Evolutionary conservation across 345 rosid species (phyloP), one percentile per base, ranked within the genome.

Genomic region (Firmiana major): DNA sequence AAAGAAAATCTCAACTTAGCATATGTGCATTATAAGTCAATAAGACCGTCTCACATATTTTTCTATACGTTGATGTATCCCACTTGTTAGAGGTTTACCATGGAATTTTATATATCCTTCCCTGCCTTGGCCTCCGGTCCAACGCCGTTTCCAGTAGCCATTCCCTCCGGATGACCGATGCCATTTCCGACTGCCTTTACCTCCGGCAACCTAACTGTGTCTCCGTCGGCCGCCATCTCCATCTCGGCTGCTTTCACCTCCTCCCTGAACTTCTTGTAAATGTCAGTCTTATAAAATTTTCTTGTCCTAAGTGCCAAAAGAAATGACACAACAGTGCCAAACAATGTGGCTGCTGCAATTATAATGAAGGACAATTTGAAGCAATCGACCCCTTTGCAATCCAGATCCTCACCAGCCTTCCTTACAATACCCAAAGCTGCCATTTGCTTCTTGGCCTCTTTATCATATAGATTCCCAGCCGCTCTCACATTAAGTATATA

Each of bases 231-330:
- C 19, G 45, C 9, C 60, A 87, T 83, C 57, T 89, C 86, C 2
- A 22, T 73, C 81, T 84, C 90, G 0, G 81, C 84, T 6, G 79
- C 81, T 49, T 75, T 66, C 7, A 82, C 88, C 24, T 79, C 85
- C 67, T 89, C 88, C 69, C 91, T 72, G 66, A 87, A 88, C 78
- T 83, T 91, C 79, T 85, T 86, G 71, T 91, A 91, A 11, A 91
- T 84, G 69, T 91, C 96, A 73, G 90, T 78, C 85, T 78, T 80
- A 28, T 89, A 88, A 83, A 91, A 90, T 24, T 87, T 85, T 68
- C 84, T 85, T 1, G 96, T 91, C 85, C 96, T 86, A 9, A 75
- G 0, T 36, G 84, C 96, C 81, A 91, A 75, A 78, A 91, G n/a
- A 2, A 90, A 49, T 3, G 93, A 87, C 7, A 87, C 83, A 17